Evolutionary conservation across 139 green algal genomes (phyloP), one percentile per base, ranked within the genome.

Genomic region (Diplosphaera chodatii): DNA sequence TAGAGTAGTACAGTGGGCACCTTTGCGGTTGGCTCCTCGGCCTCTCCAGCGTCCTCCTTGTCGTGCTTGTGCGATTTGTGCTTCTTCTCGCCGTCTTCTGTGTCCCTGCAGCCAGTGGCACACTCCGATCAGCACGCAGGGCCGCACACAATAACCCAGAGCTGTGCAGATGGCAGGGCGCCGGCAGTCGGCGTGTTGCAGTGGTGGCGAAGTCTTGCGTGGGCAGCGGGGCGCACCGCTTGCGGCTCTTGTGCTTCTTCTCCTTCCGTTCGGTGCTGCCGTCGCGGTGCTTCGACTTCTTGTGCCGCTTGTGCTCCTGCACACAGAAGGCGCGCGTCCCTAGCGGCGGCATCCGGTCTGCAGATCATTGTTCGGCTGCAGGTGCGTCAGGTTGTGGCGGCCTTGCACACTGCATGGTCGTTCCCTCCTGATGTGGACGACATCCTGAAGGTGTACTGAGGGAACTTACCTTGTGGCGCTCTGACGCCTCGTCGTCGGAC

Each of bases 271-370:
- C 70, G 28, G 32, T 32, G 55, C 70, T 30, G 4, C 64, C 67
- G 2, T 67, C 41, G 18, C 40, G 21, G 40, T 75, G 69, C 67
- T 80, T 79, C 28, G 73, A 69, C 76, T 79, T 71, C 25, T 82
- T 74, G 30, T 83, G 71, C 4, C 83, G 62, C 65, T 83, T 79
- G 18, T 71, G 67, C 59, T 83, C 75, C 66, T 77, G 74, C 32
- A 63, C 67, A n/a, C n/a, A n/a, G n/a, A n/a, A n/a, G n/a, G n/a
- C n/a, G n/a, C n/a, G n/a, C n/a, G n/a, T n/a, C n/a, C n/a, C n/a
- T n/a, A n/a, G n/a, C n/a, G n/a, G n/a, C n/a, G n/a, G n/a, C n/a
- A n/a, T n/a, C n/a, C n/a, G n/a, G n/a, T n/a, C n/a, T n/a, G n/a
- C n/a, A n/a, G n/a, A n/a, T n/a, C n/a, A n/a, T n/a, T n/a, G n/a